phyloP scores from a whole-genome alignment of 768 basidiomycete genomes.

The Cubamyces sp. region DNA sequence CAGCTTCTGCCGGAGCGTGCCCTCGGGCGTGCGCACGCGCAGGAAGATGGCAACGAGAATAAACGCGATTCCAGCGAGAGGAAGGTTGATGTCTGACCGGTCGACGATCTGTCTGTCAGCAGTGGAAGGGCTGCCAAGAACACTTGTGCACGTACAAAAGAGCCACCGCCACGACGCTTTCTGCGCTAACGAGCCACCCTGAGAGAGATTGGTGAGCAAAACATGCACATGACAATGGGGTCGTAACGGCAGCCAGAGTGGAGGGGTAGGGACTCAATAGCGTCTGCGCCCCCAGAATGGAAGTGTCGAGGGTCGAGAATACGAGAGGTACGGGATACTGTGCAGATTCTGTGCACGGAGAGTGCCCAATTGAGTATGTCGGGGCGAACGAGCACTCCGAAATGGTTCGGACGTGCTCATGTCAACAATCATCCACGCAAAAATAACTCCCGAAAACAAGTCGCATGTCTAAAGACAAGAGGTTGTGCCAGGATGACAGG shows the following conservation, averaged over 20 bases:
- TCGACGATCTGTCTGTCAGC: neutral
- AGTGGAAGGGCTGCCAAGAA: neutral
- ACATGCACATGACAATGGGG: neutral
- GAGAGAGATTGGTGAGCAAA: neutral
- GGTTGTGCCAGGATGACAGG: too few species aligned
- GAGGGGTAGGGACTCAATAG: neutral
- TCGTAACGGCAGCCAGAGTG: neutral
- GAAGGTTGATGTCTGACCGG: constrained; percentile 40
- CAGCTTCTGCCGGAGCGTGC: constrained; percentile 36
- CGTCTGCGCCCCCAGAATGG: too few species aligned
- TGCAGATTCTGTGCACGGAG: neutral
- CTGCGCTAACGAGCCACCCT: constrained; percentile 34
- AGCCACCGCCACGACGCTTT: constrained; percentile 25
- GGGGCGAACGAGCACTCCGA: too few species aligned
- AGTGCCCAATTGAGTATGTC: neutral
- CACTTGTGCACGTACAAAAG: constrained; percentile 11
- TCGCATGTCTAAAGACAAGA: too few species aligned
- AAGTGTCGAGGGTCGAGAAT: too few species aligned
- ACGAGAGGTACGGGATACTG: neutral
- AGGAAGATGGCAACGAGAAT: constrained; percentile 21
- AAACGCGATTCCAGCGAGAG: constrained; percentile 26
- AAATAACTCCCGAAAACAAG: too few species aligned
- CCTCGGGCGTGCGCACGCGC: constrained; percentile 33
- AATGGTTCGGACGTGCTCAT: too few species aligned
- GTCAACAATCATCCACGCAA: too few species aligned